A percentile compares a stretch with the other conserved stretches of the same genome.
Evolutionary conservation across 257 asterid species (phyloP).

Genomic region (Nicotiana sylvestris): DNA sequence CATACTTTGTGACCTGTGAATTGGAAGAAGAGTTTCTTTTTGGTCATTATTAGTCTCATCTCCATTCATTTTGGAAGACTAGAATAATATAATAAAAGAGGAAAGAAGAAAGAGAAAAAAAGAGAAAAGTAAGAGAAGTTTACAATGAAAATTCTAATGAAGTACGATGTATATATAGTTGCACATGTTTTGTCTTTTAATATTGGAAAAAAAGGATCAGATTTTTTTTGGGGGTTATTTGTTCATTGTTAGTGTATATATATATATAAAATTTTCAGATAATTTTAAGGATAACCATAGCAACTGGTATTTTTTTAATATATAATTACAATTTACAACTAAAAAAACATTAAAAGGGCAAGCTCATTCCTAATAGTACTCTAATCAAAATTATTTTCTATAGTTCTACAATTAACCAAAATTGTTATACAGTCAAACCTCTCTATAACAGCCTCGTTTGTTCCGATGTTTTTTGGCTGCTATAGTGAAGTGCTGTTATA

Average conservation of each 20-base stretch:
- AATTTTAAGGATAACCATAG: too few species aligned
- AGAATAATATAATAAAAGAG: background rate
- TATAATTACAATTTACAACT: too few species aligned
- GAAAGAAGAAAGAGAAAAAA: background rate
- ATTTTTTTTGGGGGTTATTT: too few species aligned
- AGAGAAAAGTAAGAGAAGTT: background rate
- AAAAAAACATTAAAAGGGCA: background rate
- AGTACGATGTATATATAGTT: background rate
- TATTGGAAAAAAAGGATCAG: background rate
- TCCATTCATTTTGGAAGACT: slow-evolving; percentile 1
- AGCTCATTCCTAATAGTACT: background rate
- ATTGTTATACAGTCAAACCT: too few species aligned
- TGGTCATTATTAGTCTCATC: slow-evolving; percentile 26
- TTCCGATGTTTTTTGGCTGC: too few species aligned
- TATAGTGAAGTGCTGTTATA: too few species aligned
- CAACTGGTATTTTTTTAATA: too few species aligned
- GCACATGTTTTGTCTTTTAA: background rate
- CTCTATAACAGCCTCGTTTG: too few species aligned
- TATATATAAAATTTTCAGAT: too few species aligned
- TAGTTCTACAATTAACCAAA: too few species aligned
- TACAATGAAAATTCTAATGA: background rate
- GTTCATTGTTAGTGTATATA: too few species aligned
- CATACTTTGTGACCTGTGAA: slow-evolving; percentile 31
- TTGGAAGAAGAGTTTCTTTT: slow-evolving; percentile 66
- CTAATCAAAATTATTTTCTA: too few species aligned